Evolutionary conservation across 495 filamentous ascomycete species (phyloP).

Genomic region (Pseudoneurospora amorphoporcata): DNA sequence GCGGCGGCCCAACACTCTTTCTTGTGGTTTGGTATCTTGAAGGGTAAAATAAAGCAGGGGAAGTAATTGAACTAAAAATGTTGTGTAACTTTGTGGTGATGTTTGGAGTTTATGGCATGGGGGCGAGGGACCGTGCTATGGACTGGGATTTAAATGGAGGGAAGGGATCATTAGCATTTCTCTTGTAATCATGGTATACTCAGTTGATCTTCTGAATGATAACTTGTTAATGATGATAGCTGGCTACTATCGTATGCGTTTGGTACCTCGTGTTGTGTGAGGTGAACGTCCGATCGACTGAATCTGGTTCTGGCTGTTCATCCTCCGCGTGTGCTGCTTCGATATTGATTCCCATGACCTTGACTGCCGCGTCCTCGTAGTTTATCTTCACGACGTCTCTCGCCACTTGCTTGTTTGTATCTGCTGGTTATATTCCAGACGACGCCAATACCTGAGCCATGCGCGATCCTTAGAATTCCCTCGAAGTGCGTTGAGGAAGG

Average conservation of each 20-base stretch:
- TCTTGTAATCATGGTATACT: neutral
- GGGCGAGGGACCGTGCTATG: too few relatives aligned
- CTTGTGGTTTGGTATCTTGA: too few relatives aligned
- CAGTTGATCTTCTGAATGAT: neutral
- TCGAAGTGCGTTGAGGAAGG: neutral
- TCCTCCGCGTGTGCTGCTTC: neutral
- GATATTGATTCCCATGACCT: neutral
- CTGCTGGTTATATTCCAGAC: neutral
- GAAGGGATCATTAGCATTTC: neutral
- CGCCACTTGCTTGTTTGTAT: neutral
- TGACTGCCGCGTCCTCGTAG: neutral
- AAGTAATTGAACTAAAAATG: too few relatives aligned
- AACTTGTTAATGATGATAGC: neutral
- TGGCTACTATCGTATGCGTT: neutral
- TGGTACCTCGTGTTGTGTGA: neutral
- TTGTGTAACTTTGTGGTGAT: too few relatives aligned
- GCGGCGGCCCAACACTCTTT: too few relatives aligned
- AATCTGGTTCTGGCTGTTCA: neutral
- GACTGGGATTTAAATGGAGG: neutral
- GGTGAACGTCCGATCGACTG: neutral
- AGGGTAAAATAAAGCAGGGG: too few relatives aligned
- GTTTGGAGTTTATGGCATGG: too few relatives aligned
- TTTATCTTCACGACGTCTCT: neutral
- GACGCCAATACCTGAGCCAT: neutral
- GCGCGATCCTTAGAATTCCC: neutral